These are phyloP conservation scores for Xylariaceae sp. DNA, from an alignment of 2,329 filamentous ascomycete species.

Conservation along the genomic window DNA sequence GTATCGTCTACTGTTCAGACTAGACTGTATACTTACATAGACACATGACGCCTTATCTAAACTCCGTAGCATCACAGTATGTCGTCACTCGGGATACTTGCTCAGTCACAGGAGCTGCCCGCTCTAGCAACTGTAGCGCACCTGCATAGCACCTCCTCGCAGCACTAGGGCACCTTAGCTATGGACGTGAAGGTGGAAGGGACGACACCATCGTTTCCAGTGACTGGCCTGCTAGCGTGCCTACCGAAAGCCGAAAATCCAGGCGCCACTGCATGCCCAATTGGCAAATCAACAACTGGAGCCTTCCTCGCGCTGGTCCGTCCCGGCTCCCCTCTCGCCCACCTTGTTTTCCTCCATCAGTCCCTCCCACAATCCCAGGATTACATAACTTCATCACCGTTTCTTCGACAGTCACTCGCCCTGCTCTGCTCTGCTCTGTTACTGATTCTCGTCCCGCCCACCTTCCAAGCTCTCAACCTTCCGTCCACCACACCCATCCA, in stretches of 20 bases:
- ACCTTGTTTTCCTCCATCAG: conserved; percentile 17
- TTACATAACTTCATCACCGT: conserved; percentile 22
- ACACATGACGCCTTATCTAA: no score
- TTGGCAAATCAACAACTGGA: conserved; percentile 21
- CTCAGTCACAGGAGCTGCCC: not conserved
- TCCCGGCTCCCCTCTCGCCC: conserved; percentile 16
- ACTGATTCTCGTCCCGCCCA: conserved; percentile 16
- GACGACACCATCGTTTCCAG: not conserved
- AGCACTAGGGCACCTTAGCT: no score
- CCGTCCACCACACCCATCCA: not conserved
- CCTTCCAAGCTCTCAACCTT: conserved; percentile 7
- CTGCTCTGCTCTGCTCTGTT: conserved; percentile 10
- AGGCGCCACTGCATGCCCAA: conserved; percentile 17
- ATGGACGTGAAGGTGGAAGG: not conserved
- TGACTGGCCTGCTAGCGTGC: not conserved
- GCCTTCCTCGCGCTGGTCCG: conserved; percentile 14
- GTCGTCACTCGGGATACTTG: not conserved
- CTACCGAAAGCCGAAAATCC: conserved; percentile 10
- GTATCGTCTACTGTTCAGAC: no score
- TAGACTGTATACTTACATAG: no score
- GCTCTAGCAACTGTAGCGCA: not conserved
- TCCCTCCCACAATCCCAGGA: conserved; percentile 6
- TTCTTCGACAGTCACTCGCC: conserved; percentile 15
- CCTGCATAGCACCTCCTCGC: no score
- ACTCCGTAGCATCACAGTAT: no score